Evolutionary conservation across 2,329 filamentous ascomycete genomes (phyloP).

Genomic region (Penicillium sp.): DNA sequence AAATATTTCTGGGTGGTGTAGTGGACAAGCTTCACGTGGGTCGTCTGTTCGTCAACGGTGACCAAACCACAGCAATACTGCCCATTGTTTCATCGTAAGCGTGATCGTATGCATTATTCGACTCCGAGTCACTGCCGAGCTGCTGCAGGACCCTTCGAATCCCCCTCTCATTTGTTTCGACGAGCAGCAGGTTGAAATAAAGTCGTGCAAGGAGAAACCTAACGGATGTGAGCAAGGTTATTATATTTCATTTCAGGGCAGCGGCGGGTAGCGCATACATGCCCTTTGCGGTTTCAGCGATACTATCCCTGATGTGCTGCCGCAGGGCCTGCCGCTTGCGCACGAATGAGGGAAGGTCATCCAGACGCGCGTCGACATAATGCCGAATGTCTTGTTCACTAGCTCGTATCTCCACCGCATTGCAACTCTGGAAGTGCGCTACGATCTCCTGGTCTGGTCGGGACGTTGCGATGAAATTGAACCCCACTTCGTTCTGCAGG

Average conservation of each 20-base stretch:
- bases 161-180: no score
- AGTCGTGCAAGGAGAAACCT: no score
- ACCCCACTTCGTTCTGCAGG: neutral
- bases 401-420: neutral
- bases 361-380: neutral
- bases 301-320: neutral
- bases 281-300: neutral
- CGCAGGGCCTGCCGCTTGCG: neutral
- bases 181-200: no score
- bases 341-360: neutral
- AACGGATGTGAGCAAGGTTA: no score
- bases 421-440: neutral
- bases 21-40: neutral
- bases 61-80: neutral
- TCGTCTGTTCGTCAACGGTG: neutral
- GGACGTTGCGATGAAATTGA: neutral
- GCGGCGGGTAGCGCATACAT: neutral
- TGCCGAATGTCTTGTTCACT: neutral
- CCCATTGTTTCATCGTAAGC: neutral
- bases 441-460: neutral
- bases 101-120: neutral
- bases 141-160: no score
- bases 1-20: neutral
- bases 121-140: no score
- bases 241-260: neutral